Conservation (phyloP, 1,284 basidiomycete genomes). For the Schizophyllum commune region DNA sequence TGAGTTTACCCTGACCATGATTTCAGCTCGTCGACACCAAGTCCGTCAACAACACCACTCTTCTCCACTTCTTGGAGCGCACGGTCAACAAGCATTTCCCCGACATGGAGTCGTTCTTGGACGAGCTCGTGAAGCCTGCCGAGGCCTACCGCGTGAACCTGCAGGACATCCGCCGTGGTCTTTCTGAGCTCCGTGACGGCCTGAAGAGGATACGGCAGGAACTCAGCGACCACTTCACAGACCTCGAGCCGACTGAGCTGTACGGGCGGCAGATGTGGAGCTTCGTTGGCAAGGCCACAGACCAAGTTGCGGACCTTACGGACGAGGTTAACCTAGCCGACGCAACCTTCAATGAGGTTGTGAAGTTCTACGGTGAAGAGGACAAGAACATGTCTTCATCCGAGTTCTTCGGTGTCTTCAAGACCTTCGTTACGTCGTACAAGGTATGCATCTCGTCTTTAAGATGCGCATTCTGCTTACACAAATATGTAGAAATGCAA, state of each 20-base stretch:
- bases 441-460: conserved; percentile 41
- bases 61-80: conserved; percentile 91
- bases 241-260: conserved; percentile 62
- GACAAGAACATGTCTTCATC: conserved; percentile 74
- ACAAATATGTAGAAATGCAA: conserved; percentile 70
- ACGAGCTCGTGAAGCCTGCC: conserved; percentile 84
- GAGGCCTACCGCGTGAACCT: conserved; percentile 89
- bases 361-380: conserved; percentile 89
- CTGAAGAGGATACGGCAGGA: conserved; percentile 73
- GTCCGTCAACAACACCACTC: conserved; percentile 86
- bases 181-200: conserved; percentile 71
- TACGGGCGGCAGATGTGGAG: conserved; percentile 88
- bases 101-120: conserved; percentile 81
- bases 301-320: conserved; percentile 71
- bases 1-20: conserved; percentile 1
- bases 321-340: conserved; percentile 85
- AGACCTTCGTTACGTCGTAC: conserved; percentile 90
- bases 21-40: conserved; percentile 94
- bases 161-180: conserved; percentile 68
- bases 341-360: conserved; percentile 71
- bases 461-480: conserved; percentile 4
- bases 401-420: conserved; percentile 93
- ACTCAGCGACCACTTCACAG: conserved; percentile 71
- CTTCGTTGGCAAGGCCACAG: conserved; percentile 70
- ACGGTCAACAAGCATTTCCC: conserved; percentile 87